Evolutionary conservation across 108 stramenopile species (phyloP), one percentile per base, ranked within the genome.

Genomic region (Cyclotella distinguenda): DNA sequence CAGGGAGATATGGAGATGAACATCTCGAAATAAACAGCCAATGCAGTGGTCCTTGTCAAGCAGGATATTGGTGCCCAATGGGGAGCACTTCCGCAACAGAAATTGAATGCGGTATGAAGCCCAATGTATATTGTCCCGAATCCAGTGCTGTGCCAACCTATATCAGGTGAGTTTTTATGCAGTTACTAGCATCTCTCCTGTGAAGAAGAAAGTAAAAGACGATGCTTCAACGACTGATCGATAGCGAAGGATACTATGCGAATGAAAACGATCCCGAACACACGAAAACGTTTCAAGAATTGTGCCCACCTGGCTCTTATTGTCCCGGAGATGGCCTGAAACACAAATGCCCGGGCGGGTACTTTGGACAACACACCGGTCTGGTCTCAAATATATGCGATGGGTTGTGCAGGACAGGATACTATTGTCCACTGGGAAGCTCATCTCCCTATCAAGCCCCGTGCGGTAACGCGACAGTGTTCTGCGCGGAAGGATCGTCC

Each of bases 391-490:
- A 13, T 12, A 16, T 3, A 16, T 74, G 73, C 18, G 54, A 58
- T 27, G 73, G 73, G 16, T n/a, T 23, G 23, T 74, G 73, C 30
- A 15, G 30, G 6, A 59, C 58, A 18, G 73, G 73, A 22, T 66
- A 66, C 38, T 67, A 32, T 33, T 74, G 73, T 39, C 32, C 42
- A 35, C 5, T 16, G 22, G 73, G 44, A 26, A 74, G 73, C 38
- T 36, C 60, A 6, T 74, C 65, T 18, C 46, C 58, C 11, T 34
- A 36, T 7, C 73, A 74, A 61, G 33, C 19, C 16, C 73, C 73
- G 1, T 74, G 73, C 47, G 73, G 73, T 30, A 74, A 74, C 30
- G 34, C 43, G 6, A 67, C 73, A 10, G 73, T 74, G 13, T 57
- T 52, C 22, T 74, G 73, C 32, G 63, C 73, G 10, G 19, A 44